Evolutionary conservation across 306 rosid genomes (phyloP).

Genomic region (Gynostemma pentaphyllum): DNA sequence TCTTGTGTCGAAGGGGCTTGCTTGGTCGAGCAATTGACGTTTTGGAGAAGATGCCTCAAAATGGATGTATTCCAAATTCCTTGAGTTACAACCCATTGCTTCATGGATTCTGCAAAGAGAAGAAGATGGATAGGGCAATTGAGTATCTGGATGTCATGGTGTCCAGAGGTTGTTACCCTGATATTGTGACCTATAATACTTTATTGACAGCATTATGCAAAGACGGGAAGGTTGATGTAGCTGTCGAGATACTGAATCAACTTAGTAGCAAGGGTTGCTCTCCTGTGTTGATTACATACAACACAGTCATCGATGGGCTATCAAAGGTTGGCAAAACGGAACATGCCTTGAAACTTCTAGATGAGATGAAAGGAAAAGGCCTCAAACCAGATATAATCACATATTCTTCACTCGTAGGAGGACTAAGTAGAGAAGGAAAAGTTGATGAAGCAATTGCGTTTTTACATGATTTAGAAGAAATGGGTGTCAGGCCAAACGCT

Average conservation of each 20-base stretch:
- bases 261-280: slow-evolving; percentile 74
- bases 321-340: slow-evolving; percentile 70
- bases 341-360: slow-evolving; percentile 50
- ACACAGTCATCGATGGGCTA: slow-evolving; percentile 81
- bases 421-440: slow-evolving; percentile 81
- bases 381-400: slow-evolving; percentile 75
- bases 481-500: slow-evolving; percentile 47
- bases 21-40: slow-evolving; percentile 78
- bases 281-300: slow-evolving; percentile 81
- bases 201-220: slow-evolving; percentile 79
- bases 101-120: slow-evolving; percentile 87
- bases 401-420: slow-evolving; percentile 68
- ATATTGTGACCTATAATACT: slow-evolving; percentile 88
- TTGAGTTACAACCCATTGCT: slow-evolving; percentile 90
- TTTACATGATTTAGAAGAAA: slow-evolving; percentile 53
- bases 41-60: slow-evolving; percentile 82
- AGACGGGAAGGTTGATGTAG: slow-evolving; percentile 87
- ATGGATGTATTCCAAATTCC: slow-evolving; percentile 84
- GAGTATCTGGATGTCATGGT: slow-evolving; percentile 81
- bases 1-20: slow-evolving; percentile 72
- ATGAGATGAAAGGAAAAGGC: slow-evolving; percentile 68
- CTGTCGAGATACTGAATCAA: slow-evolving; percentile 77
- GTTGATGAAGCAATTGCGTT: slow-evolving; percentile 41
- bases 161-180: slow-evolving; percentile 86
- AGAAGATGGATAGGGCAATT: slow-evolving; percentile 76